Evolutionary conservation across 768 basidiomycete genomes (phyloP).

Genomic region (Russula foetens): DNA sequence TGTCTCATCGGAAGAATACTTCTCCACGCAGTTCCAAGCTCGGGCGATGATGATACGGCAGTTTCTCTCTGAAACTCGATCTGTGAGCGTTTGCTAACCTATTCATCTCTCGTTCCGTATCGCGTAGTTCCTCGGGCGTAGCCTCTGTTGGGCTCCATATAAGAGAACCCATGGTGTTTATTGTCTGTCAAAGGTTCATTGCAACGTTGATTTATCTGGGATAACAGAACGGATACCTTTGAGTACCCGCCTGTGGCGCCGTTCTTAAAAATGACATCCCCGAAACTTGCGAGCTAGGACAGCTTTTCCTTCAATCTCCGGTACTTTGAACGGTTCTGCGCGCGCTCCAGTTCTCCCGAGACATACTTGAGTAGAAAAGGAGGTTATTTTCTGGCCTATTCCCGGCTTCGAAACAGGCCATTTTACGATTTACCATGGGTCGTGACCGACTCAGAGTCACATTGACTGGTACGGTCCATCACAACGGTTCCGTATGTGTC

Average conservation of each 20-base stretch:
- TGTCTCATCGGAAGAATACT: conserved; percentile 44
- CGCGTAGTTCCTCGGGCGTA: conserved; percentile 45
- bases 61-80: conserved; percentile 30
- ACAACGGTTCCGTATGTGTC: not conserved
- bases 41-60: conserved; percentile 34
- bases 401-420: conserved; percentile 48
- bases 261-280: conserved; percentile 55
- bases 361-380: conserved; percentile 42
- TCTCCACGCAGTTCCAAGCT: conserved; percentile 37
- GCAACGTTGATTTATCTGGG: not conserved
- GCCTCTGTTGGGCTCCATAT: no score
- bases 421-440: conserved; percentile 53
- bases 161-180: conserved; percentile 48
- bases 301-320: conserved; percentile 27
- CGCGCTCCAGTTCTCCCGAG: conserved; percentile 34
- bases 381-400: conserved; percentile 55
- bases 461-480: not conserved
- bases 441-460: conserved; percentile 25
- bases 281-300: conserved; percentile 46
- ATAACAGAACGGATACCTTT: conserved; percentile 32
- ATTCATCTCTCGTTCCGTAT: conserved; percentile 41
- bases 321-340: conserved; percentile 20
- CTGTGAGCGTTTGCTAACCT: not conserved
- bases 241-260: conserved; percentile 51
- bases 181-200: conserved; percentile 33